phyloP scores from a whole-genome alignment of 495 filamentous ascomycete species.

The Chaetomium fimeti region DNA sequence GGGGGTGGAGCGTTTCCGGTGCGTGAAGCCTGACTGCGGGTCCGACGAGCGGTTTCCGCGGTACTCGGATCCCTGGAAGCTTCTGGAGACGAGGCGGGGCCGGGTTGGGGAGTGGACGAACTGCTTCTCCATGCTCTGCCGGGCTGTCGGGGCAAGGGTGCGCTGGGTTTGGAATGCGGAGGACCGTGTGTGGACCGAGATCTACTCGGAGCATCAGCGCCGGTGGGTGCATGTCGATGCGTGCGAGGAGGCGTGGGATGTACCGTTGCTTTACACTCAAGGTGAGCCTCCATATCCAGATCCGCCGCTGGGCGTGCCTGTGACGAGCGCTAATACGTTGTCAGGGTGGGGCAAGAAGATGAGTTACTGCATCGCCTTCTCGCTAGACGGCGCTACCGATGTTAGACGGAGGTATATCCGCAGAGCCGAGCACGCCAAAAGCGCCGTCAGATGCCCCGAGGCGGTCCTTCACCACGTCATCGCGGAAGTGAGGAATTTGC shows the following conservation, averaged over 20 bases:
- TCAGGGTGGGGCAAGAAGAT: background rate
- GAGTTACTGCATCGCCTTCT: background rate
- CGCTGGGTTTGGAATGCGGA: no score
- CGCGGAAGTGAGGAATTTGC: background rate
- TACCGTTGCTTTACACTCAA: background rate
- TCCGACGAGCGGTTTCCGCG: no score
- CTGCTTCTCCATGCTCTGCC: no score
- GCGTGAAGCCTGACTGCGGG: no score
- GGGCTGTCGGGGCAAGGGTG: no score
- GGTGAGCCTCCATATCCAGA: background rate
- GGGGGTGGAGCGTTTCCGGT: no score
- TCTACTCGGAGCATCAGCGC: no score
- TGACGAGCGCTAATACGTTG: background rate
- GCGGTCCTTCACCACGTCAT: background rate
- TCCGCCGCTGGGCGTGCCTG: background rate
- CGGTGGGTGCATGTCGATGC: background rate
- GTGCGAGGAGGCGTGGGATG: background rate
- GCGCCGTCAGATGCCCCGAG: background rate
- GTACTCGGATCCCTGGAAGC: no score
- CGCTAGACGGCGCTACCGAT: background rate
- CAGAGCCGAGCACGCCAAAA: background rate
- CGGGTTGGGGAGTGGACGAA: no score
- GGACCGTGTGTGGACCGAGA: no score
- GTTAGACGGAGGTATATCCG: background rate
- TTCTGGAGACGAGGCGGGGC: no score